These are phyloP conservation scores for Geum urbanum DNA, from an alignment of 306 rosid genomes.

Conservation along the genomic window DNA sequence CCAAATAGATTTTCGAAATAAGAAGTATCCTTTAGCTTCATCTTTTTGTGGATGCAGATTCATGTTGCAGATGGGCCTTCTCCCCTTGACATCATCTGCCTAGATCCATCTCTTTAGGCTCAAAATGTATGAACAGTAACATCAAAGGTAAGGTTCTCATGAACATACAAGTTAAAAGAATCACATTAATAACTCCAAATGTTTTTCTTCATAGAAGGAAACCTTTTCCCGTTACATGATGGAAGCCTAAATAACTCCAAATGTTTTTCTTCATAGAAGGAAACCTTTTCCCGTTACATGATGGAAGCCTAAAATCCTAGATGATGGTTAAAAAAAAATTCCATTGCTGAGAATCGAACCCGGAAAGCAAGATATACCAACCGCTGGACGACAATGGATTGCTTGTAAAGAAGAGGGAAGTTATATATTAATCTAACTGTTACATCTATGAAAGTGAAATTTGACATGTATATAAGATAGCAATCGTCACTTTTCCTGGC, in stretches of 20 bases:
- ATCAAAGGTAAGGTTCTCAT: not conserved
- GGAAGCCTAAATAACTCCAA: too few relatives aligned
- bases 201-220: not conserved
- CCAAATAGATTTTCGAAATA: not conserved
- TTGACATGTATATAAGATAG: too few relatives aligned
- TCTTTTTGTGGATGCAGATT: not conserved
- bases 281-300: conserved; percentile 1
- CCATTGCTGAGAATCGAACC: conserved; percentile 98
- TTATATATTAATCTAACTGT: too few relatives aligned
- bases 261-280: not conserved
- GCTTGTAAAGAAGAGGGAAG: too few relatives aligned
- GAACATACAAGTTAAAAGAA: not conserved
- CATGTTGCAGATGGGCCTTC: conserved; percentile 23
- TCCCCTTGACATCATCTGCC: conserved; percentile 28
- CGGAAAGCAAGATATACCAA: conserved; percentile 99
- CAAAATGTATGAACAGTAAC: conserved; percentile 23
- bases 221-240: not conserved
- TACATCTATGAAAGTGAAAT: too few relatives aligned
- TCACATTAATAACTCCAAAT: too few relatives aligned
- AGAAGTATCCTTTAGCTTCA: not conserved
- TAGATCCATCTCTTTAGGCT: conserved; percentile 18
- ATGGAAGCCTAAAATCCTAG: too few relatives aligned
- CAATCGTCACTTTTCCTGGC: too few relatives aligned
- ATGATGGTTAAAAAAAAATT: conserved; percentile 17
- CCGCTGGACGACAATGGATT: conserved; percentile 97